A percentile compares a stretch with the other conserved stretches of the same genome.
Evolutionary conservation across 805 yeast species (phyloP).

Genomic region (Wickerhamomyces hampshirensis): DNA sequence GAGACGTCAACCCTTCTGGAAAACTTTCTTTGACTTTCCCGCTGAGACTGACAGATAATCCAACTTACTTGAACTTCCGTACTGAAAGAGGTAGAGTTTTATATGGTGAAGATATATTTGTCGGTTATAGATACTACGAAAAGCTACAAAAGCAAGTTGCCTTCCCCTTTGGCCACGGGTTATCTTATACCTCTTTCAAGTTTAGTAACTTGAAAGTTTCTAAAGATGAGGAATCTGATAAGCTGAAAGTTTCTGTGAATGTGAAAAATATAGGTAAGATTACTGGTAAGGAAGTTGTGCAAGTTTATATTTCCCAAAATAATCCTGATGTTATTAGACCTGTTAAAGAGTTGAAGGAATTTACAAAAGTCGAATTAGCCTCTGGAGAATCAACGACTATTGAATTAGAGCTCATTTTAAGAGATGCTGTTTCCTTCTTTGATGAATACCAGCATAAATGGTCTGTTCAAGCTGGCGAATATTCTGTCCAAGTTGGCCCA

Average conservation of each 20-base stretch:
- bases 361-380: slow-evolving; percentile 41
- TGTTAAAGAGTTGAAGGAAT: slow-evolving; percentile 55
- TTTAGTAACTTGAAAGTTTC: slow-evolving; percentile 33
- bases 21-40: slow-evolving; percentile 56
- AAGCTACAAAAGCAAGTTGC: slow-evolving; percentile 40
- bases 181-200: slow-evolving; percentile 52
- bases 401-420: slow-evolving; percentile 33
- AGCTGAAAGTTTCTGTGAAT: slow-evolving; percentile 29
- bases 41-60: slow-evolving; percentile 44
- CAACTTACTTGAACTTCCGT: slow-evolving; percentile 47
- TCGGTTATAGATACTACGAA: slow-evolving; percentile 61
- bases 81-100: slow-evolving; percentile 48
- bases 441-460: slow-evolving; percentile 44
- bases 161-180: slow-evolving; percentile 60
- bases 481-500: slow-evolving; percentile 45
- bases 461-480: slow-evolving; percentile 47
- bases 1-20: slow-evolving; percentile 54
- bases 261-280: slow-evolving; percentile 44
- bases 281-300: slow-evolving; percentile 52
- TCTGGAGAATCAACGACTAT: slow-evolving; percentile 41
- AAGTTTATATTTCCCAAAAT: slow-evolving; percentile 42
- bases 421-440: slow-evolving; percentile 50
- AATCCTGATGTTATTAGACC: slow-evolving; percentile 41
- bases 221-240: slow-evolving; percentile 24
- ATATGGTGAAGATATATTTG: slow-evolving; percentile 63